Percentiles rank a stretch among this genome's conserved stretches.
Conservation (phyloP, 306 rosid genomes). For the Prunus persica region DNA sequence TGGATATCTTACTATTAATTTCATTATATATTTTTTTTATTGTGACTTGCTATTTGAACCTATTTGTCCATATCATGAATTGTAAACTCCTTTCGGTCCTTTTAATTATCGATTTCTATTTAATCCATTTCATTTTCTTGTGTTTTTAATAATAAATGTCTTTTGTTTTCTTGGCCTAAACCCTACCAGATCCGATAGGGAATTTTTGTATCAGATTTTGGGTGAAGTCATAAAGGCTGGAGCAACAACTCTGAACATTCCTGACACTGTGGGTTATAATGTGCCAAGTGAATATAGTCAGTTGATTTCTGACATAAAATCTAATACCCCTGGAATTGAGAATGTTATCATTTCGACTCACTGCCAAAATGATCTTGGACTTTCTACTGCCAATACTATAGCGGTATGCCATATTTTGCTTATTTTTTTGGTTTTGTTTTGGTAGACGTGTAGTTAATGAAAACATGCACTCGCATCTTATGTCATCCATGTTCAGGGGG, state of each 20-base stretch:
- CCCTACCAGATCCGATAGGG: conserved; percentile 71
- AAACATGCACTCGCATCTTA: conserved; percentile 1
- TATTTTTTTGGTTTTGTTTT: not conserved
- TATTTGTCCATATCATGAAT: not conserved
- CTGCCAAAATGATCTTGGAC: conserved; percentile 99
- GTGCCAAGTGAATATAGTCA: conserved; percentile 67
- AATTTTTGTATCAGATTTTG: conserved; percentile 79
- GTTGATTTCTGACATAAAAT: conserved; percentile 82
- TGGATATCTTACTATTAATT: not conserved
- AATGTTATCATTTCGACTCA: conserved; percentile 91
- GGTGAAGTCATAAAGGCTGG: conserved; percentile 95
- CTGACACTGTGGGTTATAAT: conserved; percentile 89
- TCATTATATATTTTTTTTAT: not conserved
- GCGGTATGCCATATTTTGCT: conserved; percentile 42
- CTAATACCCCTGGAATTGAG: conserved; percentile 85
- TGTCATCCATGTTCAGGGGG: conserved; percentile 69
- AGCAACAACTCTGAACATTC: conserved; percentile 93
- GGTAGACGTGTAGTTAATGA: not conserved
- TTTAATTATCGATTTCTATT: not conserved
- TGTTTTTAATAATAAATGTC: not conserved
- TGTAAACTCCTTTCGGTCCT: not conserved
- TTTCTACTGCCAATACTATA: conserved; percentile 84
- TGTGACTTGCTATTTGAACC: not conserved
- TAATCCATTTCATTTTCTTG: not conserved
- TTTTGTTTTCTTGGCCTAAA: conserved; percentile 9